These are phyloP conservation scores for Fragaria ananassa DNA, from an alignment of 306 rosid genomes.

Conservation along the genomic window DNA sequence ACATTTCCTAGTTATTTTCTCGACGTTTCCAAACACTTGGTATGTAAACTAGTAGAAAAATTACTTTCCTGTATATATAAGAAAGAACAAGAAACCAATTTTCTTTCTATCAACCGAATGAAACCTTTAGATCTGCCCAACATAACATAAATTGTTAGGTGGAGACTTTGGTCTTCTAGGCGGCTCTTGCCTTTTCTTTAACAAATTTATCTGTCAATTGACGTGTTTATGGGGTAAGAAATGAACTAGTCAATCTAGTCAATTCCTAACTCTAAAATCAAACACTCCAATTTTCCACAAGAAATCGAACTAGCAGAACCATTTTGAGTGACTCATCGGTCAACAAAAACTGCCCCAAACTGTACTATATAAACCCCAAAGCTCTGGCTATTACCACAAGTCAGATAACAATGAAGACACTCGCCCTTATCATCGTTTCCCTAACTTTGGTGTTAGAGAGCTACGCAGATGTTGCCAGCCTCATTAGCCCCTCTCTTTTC, in stretches of 20 bases:
- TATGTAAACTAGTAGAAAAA: too few relatives aligned
- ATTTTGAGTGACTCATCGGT: too few relatives aligned
- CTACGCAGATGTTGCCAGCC: conserved; percentile 23
- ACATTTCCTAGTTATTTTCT: too few relatives aligned
- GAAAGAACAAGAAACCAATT: too few relatives aligned
- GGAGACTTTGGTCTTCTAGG: neutral
- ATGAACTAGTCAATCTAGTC: neutral
- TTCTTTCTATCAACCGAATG: too few relatives aligned
- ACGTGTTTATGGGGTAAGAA: neutral
- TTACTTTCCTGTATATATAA: too few relatives aligned
- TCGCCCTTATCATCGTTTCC: neutral
- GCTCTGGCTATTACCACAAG: neutral
- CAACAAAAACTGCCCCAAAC: neutral
- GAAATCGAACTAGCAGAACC: too few relatives aligned
- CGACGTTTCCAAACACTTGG: too few relatives aligned
- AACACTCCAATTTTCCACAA: neutral
- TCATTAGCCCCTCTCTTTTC: conserved; percentile 36
- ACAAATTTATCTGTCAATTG: neutral
- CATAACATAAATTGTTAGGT: too few relatives aligned
- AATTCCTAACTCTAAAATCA: neutral
- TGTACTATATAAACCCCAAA: neutral
- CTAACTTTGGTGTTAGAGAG: neutral
- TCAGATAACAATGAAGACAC: neutral
- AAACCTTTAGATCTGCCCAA: too few relatives aligned
- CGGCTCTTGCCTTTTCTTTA: neutral